Evolutionary conservation across 73 alveolate genomes (phyloP), one percentile per base, ranked within the genome.

Genomic region (Paramecium tetraurelia): DNA sequence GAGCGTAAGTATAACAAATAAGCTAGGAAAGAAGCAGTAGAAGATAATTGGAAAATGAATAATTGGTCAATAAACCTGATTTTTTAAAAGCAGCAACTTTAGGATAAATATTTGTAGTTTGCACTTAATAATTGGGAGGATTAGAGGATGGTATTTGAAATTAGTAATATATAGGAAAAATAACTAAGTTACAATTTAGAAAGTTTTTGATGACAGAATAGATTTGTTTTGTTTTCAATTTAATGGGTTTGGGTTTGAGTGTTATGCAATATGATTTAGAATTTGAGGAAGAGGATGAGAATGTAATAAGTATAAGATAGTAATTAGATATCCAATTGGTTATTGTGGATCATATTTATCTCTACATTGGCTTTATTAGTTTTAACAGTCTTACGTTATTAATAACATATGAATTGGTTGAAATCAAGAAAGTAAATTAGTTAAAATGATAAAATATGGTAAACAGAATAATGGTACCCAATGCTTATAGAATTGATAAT

Each of bases 401-500:
- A 72, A 38, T 40, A 72, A 72, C 86, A 72, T 38, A 72, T 72
- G 57, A 72, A 40, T 36, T 72, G 86, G 86, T 10, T 5, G 22
- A 72, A 40, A 36, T 35, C 86, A 36, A 72, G 86, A 72, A 72
- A 40, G 16, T 11, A 72, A 40, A 72, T 72, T 29, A 72, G 86
- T 72, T 35, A 22, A 20, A 72, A 72, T 33, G 86, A 72, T 72
- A 12, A 11, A 18, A 72, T 72, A 8, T 72, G 86, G 86, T 27
- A 72, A 16, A 72, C 93, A 5, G 93, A 71, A 4, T 50, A 10
- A 22, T 86, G 58, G 38, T 43, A 57, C 41, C 14, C 63, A 1
- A 58, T 86, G 93, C 59, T 86, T 38, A 21, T 86, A 21, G 93
- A 86, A 58, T 38, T 86, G 29, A 10, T 86, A 4, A 58, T 86